These are phyloP conservation scores for Areca catechu DNA, from an alignment of 176 grass and related monocot species.

Conservation along the genomic window DNA sequence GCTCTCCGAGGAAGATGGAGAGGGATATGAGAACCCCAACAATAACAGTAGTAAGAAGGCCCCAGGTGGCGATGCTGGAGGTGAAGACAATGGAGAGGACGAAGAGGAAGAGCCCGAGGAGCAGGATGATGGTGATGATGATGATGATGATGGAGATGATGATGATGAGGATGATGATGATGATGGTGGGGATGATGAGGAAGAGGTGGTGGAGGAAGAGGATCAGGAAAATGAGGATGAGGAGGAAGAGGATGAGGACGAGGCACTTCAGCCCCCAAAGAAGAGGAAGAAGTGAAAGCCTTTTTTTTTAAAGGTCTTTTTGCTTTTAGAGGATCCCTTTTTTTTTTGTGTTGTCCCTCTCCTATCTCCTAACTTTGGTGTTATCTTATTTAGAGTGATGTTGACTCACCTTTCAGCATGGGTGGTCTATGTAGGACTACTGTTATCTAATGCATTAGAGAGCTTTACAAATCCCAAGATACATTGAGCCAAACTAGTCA, in stretches of 20 bases:
- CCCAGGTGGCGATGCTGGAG: constrained; percentile 27
- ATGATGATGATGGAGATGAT: background rate
- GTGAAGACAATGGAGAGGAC: constrained; percentile 51
- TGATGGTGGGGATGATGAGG: background rate
- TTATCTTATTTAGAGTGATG: too few species aligned
- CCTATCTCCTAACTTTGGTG: too few species aligned
- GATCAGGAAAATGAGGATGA: constrained; percentile 22
- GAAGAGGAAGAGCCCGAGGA: constrained; percentile 44
- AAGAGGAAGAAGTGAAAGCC: constrained; percentile 67
- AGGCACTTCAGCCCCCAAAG: constrained; percentile 63
- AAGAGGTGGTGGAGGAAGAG: background rate
- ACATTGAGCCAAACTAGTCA: too few species aligned
- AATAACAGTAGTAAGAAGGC: constrained; percentile 37
- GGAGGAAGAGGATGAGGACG: constrained; percentile 48
- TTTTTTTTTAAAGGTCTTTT: too few species aligned
- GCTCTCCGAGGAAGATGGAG: constrained; percentile 35
- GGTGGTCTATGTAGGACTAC: too few species aligned
- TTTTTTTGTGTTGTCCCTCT: too few species aligned
- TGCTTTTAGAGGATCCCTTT: too few species aligned
- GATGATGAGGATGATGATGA: constrained; percentile 14
- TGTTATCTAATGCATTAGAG: too few species aligned
- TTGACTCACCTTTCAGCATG: too few species aligned
- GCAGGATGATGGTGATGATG: constrained; percentile 17
- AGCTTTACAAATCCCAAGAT: too few species aligned
- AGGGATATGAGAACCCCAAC: constrained; percentile 51